Evolutionary conservation across 2,329 filamentous ascomycete species (phyloP).

Genomic region (Diaporthe sp.): DNA sequence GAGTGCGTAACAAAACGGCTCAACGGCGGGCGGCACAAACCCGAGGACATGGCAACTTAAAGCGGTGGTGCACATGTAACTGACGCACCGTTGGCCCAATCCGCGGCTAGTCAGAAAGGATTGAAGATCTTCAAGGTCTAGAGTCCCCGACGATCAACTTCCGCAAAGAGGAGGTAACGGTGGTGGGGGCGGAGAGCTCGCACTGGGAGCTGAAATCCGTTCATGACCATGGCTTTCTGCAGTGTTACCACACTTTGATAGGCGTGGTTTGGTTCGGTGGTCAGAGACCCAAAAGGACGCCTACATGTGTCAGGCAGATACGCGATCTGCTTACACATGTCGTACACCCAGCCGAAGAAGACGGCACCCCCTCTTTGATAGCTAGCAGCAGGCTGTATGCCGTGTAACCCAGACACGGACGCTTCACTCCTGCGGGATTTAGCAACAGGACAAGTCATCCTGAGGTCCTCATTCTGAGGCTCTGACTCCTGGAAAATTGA

Average conservation of each 20-base stretch:
- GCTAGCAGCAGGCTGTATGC: slow-evolving; percentile 10
- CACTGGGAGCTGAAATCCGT: neutral
- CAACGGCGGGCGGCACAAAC: neutral
- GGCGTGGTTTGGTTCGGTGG: neutral
- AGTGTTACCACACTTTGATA: neutral
- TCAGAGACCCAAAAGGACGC: slow-evolving; percentile 24
- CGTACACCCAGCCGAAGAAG: neutral
- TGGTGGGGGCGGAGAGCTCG: neutral
- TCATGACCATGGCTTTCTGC: neutral
- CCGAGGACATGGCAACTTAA: neutral
- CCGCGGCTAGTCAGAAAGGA: neutral
- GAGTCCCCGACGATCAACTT: neutral
- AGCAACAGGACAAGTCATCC: neutral
- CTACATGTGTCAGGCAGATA: neutral
- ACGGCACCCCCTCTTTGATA: neutral
- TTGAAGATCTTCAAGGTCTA: neutral
- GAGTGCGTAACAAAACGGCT: neutral
- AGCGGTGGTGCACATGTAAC: neutral
- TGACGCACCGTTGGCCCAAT: neutral
- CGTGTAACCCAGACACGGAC: slow-evolving; percentile 1
- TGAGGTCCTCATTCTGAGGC: neutral
- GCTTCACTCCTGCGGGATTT: neutral
- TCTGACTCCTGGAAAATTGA: neutral
- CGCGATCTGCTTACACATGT: slow-evolving; percentile 2
- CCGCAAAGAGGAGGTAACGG: neutral